Base-by-base conservation (phyloP, 163 green algal genomes). In the Scenedesmus sp. region DNA sequence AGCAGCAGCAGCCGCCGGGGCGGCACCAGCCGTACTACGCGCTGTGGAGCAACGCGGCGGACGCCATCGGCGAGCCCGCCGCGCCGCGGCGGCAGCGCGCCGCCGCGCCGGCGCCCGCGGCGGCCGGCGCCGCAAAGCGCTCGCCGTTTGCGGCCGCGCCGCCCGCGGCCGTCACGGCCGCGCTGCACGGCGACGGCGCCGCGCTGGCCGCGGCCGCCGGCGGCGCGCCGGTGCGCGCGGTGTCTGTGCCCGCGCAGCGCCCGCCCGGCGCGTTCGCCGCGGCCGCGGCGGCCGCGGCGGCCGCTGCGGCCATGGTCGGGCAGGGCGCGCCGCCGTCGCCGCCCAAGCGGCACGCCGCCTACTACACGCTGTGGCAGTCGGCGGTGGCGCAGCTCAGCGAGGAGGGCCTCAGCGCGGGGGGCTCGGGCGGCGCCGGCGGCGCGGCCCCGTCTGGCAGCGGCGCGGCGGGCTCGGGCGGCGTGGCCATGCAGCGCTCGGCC, bases 11-110 rank as follows among this genome's bases (percentile, higher is more conserved):
- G 47, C 28, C 57, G 65, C 48, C 22, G 17, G 31, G 39, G 22
- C 29, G 70, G 29, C 70, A 78, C 53, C 70, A 78, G 57, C 57
- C 70, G 7, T 78, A 78, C 42, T 78, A 78, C 33, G 57, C 70
- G 9, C 57, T 78, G 20, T 78, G 70, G 70, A 70, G 57, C 42
- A 47, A 50, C 24, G 17, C 58, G n/a, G 70, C 70, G 24, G 51
- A 48, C 50, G 57, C 70, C n/a, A 50, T 70, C 44, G 39, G 39
- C 39, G 6, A 10, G 39, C 39, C 28, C n/a, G 56, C 17, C 24
- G 17, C 24, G 39, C 63, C 58, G 44, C 44, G 18, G n/a, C 63
- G 42, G 63, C 63, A 71, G 39, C 39, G 9, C 29, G 51, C 10
- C 42, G 51, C 67, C 53, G 67, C 51, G 45, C 20, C 33, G 63